A percentile compares a stretch with the other conserved stretches of the same genome.
Conservation (phyloP, 2,329 filamentous ascomycete genomes). For the Hymenoscyphus fraxineus region DNA sequence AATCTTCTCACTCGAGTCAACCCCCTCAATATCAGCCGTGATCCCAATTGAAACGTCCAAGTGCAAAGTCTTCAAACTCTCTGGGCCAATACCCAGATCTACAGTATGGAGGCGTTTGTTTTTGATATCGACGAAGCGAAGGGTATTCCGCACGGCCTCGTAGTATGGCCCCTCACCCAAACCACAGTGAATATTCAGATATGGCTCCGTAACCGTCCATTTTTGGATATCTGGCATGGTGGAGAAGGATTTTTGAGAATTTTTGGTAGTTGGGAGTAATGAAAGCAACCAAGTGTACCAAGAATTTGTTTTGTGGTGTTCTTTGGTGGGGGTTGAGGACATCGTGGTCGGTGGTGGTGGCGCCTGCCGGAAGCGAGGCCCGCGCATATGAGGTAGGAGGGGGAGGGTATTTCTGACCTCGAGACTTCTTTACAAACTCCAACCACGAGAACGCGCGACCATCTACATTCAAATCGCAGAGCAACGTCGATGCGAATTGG, state of each 20-base stretch:
- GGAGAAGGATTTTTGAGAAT: not conserved
- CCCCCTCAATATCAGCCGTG: constrained; percentile 72
- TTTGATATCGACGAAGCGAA: constrained; percentile 82
- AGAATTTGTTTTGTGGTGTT: constrained; percentile 10
- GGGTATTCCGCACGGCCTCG: constrained; percentile 58
- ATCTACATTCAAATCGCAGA: not conserved
- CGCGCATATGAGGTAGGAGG: not conserved
- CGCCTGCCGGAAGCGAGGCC: constrained; percentile 5
- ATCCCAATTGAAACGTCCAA: constrained; percentile 56
- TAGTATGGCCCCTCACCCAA: constrained; percentile 75
- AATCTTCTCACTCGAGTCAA: constrained; percentile 61
- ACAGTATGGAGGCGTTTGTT: constrained; percentile 70
- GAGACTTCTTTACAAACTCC: not conserved
- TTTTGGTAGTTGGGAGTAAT: constrained; percentile 12
- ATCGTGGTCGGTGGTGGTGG: not conserved
- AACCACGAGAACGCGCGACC: not conserved
- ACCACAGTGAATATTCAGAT: constrained; percentile 59
- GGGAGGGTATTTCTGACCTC: not conserved
- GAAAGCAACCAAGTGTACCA: constrained; percentile 19
- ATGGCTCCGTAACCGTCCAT: constrained; percentile 46
- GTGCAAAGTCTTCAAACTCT: constrained; percentile 36
- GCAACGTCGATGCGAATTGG: not conserved
- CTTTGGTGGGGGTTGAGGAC: constrained; percentile 2
- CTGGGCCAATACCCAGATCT: constrained; percentile 56
- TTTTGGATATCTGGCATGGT: constrained; percentile 34